Percentiles rank a stretch among this genome's conserved stretches.
Conservation (phyloP, 2,329 filamentous ascomycete genomes). For the Pleoardoris graminearum region DNA sequence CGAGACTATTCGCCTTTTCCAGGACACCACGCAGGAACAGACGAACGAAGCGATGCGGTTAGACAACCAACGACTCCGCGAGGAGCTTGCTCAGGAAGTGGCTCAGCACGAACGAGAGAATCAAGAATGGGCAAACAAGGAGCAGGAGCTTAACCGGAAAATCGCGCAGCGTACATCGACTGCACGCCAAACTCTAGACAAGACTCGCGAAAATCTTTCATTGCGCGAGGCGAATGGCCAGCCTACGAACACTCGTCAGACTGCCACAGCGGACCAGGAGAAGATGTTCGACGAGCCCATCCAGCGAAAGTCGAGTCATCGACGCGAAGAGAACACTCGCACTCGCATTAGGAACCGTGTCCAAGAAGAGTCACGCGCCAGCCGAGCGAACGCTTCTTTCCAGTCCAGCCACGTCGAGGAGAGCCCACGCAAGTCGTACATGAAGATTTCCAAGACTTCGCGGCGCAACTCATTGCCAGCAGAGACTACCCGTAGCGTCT, state of each 20-base stretch:
- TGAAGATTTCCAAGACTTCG: slow-evolving; percentile 24
- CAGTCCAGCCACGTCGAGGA: slow-evolving; percentile 22
- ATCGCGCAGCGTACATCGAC: slow-evolving; percentile 35
- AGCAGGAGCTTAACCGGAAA: slow-evolving; percentile 39
- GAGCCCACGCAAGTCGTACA: slow-evolving; percentile 31
- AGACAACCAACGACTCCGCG: slow-evolving; percentile 47
- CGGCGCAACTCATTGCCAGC: slow-evolving; percentile 19
- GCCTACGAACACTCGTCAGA: slow-evolving; percentile 8
- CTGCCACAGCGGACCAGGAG: slow-evolving; percentile 23
- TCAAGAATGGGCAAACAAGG: slow-evolving; percentile 38
- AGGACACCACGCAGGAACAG: slow-evolving; percentile 42
- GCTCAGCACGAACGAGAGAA: slow-evolving; percentile 41
- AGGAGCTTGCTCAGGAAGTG: slow-evolving; percentile 42
- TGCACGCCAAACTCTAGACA: slow-evolving; percentile 29
- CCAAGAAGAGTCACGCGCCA: slow-evolving; percentile 41
- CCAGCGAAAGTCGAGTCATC: slow-evolving; percentile 33
- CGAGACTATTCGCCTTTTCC: slow-evolving; percentile 45
- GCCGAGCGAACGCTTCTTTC: slow-evolving; percentile 26
- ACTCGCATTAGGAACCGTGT: slow-evolving; percentile 39
- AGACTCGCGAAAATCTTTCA: slow-evolving; percentile 37
- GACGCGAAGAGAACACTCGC: slow-evolving; percentile 40
- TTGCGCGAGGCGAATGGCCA: slow-evolving; percentile 33
- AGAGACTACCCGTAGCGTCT: slow-evolving; percentile 32
- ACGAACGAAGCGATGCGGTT: slow-evolving; percentile 45
- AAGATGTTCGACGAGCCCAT: slow-evolving; percentile 21